Evolutionary conservation across 192 early-diverging fungal genomes (phyloP), one percentile per base, ranked within the genome.

Genomic region (Backusella australiensis): DNA sequence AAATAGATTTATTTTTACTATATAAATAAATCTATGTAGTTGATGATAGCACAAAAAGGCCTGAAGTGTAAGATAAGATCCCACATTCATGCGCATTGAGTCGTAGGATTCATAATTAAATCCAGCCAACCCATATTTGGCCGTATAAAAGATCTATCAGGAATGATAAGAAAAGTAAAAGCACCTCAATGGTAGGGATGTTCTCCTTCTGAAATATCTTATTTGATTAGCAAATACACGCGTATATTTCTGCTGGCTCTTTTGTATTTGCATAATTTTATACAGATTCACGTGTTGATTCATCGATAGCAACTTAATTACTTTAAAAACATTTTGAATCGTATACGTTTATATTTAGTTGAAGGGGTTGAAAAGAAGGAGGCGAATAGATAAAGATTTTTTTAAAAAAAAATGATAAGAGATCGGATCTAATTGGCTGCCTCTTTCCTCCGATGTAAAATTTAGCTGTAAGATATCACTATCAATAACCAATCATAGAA

Each of bases 401-500:
- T 59, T 63, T 9, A 2, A 26, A 14, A 63, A 59, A 63, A 63
- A 32, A 63, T 63, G 56, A 63, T 63, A 63, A 63, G 23, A 63
- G 56, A 63, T 63, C 56, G 56, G 21, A 63, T 63, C 9, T 63
- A 63, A 63, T 63, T 63, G 56, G 56, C 56, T 63, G 21, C 26
- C 11, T 63, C 19, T 63, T 63, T 63, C 56, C 23, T 63, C 56
- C 56, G 56, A 63, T 29, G 56, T 63, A 63, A 63, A 63, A 63
- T 63, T 32, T 63, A 63, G 21, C 56, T 63, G 21, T 63, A 63
- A 63, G 56, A 63, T 63, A 29, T 63, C 35, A 34, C 36, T 69
- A 69, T 69, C 67, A 69, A n/a, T 69, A 69, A 17, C 67, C 67
- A 71, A 71, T 35, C 69, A 71, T 39, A 21, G 67, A 69, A 36